Base-by-base conservation (phyloP, 202 grass and related monocot species). In the Setaria viridis region DNA sequence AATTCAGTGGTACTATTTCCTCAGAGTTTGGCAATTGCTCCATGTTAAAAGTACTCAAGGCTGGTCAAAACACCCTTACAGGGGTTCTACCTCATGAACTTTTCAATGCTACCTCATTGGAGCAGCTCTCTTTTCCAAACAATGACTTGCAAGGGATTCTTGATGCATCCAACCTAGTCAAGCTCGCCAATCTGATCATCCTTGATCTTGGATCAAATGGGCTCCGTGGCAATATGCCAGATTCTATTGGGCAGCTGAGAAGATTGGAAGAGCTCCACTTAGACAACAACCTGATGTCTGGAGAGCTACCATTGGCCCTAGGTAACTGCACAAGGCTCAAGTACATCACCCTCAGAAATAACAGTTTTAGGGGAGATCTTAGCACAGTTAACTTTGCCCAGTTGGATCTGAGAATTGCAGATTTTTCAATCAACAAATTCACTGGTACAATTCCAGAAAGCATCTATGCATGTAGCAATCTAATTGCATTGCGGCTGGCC, bases 391-490 rank as follows among this genome's bases (percentile, higher is more conserved):
- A 97, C 69, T 97, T 94, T 47, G 50, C 88, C 72, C 51, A 7
- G 56, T 5, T 89, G 71, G 81, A 79, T 74, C 73, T 97, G 48
- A 85, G 56, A 5, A 81, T 74, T 35, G 89, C 83, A 2, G 90
- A 97, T 87, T 89, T 97, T 67, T 91, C 59, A 41, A 3, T 74
- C 21, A 97, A 97, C 76, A 2, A 32, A 8, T 97, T 97, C 74
- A 85, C 21, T 39, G 92, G 94, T 66, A 58, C 13, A 62, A 50
- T 97, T 72, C 94, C 94, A 62, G 83, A 92, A 48, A 92, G 83
- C 84, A 92, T 97, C 29, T 94, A 89, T 79, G 39, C 67, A 62
- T 97, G 90, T 84, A 92, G n/a, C 70, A 87, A 82, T 81, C 83
- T 97, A 77, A 88, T 81, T 70, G 92, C 94, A 2, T 21, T 97